Evolutionary conservation across 129 eudicot species (phyloP), one percentile per base, ranked within the genome.

Genomic region (Helianthus tuberosus): DNA sequence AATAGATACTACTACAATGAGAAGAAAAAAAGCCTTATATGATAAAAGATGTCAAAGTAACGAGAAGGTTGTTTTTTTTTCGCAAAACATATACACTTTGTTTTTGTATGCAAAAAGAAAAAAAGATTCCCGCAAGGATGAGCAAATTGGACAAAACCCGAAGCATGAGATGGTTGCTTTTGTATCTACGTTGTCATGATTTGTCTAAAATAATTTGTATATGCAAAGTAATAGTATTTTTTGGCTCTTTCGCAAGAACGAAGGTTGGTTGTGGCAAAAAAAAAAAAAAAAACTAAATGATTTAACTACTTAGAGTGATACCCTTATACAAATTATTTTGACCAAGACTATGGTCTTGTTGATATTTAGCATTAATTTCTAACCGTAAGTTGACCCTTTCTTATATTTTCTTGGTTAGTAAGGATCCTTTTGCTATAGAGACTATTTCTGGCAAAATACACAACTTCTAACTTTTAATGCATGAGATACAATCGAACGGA

Each of bases 311-410:
- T 48, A 14, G 13, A 13, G 48, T 10, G 43, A 13, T 5, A 46
- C 11, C 73, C 73, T 48, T 46, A 23, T 9, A 67, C 52, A 67
- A 67, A 25, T 48, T 47, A 41, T 9, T 67, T 7, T 54, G 73
- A 68, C 51, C 73, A 68, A 68, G 59, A 48, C 44, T 68, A 27
- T 68, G 25, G 57, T 48, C 12, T 68, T 68, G 72, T 50, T 68
- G 73, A n/a, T 68, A 8, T 68, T 14, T 68, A 15, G 11, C 16
- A 52, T 52, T 14, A 16, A 36, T 52, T 52, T 53, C 38, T 32
- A 8, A 0, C 14, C 35, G 51, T 6, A 68, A 38, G 60, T 36
- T 29, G 73, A 68, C 47, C 46, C n/a, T 68, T 68, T 68, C 27
- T 23, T 68, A 49, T 49, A 54, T 49, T 14, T 29, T 49, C 46